Percentiles rank a stretch among this genome's conserved stretches.
Evolutionary conservation across 2,329 filamentous ascomycete species (phyloP).

Genomic region (Coleophoma crateriformis): DNA sequence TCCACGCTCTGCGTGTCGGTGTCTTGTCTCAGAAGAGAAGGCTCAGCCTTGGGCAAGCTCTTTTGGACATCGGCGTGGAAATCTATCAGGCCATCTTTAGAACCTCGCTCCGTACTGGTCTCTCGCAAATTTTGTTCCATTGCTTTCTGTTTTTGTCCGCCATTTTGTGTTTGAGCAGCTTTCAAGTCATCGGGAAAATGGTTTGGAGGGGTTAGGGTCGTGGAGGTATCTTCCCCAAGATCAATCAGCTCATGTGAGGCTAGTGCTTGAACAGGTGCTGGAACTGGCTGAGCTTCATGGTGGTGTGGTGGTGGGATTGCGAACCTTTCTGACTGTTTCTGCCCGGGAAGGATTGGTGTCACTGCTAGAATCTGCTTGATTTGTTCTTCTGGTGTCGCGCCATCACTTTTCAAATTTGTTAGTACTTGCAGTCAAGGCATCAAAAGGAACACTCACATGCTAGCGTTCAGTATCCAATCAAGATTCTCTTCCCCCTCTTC

Average conservation of each 20-base stretch:
- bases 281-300: conserved; percentile 12
- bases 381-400: conserved; percentile 60
- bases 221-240: conserved; percentile 38
- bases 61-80: conserved; percentile 50
- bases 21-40: conserved; percentile 17
- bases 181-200: conserved; percentile 16
- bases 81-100: conserved; percentile 34
- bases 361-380: conserved; percentile 81
- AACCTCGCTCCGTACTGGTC: conserved; percentile 13
- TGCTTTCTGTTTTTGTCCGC: conserved; percentile 20
- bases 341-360: conserved; percentile 77
- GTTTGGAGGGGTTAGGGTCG: conserved; percentile 2
- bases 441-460: conserved; percentile 54
- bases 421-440: background rate
- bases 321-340: conserved; percentile 51
- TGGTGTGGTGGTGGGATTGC: conserved; percentile 44
- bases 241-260: conserved; percentile 46
- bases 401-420: conserved; percentile 42
- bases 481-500: conserved; percentile 84
- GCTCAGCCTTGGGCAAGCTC: conserved; percentile 30
- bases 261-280: conserved; percentile 1
- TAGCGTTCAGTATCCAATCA: conserved; percentile 90
- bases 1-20: conserved; percentile 24
- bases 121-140: conserved; percentile 18
- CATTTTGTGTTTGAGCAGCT: conserved; percentile 18